Evolutionary conservation across 2,329 filamentous ascomycete species (phyloP).

Genomic region (Trichoderma endophyticum): DNA sequence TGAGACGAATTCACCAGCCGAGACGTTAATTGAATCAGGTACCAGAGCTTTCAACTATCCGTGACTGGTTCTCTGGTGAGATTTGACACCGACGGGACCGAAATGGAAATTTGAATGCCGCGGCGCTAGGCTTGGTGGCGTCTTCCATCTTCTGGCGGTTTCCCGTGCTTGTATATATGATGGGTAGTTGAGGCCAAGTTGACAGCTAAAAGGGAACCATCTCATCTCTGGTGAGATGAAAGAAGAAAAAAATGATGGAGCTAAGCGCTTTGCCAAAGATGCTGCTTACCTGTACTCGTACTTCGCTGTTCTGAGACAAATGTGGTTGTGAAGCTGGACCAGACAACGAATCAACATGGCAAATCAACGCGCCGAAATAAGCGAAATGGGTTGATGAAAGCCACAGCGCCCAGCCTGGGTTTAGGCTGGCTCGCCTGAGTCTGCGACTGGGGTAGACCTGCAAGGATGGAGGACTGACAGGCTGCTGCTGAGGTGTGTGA

Average conservation of each 20-base stretch:
- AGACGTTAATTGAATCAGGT: neutral
- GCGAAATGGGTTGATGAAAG: constrained; percentile 19
- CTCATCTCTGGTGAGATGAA: neutral
- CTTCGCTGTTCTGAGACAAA: neutral
- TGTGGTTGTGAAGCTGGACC: neutral
- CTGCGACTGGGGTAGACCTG: neutral
- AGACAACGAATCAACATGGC: constrained; percentile 4
- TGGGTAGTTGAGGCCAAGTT: neutral
- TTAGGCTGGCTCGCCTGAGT: neutral
- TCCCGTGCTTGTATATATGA: neutral
- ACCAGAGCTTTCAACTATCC: neutral
- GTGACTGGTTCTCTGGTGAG: neutral
- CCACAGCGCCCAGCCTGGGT: constrained; percentile 2
- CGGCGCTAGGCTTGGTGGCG: neutral
- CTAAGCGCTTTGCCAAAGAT: neutral
- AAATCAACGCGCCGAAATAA: constrained; percentile 16
- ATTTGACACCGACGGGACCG: constrained; percentile 6
- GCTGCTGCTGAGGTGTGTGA: constrained; percentile 13
- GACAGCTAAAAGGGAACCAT: neutral
- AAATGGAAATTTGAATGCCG: neutral
- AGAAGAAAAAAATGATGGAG: neutral
- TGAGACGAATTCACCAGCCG: neutral
- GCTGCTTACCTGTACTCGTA: neutral
- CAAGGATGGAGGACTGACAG: constrained; percentile 4
- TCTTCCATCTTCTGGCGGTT: neutral